These are phyloP conservation scores for Diaporthe sp. DNA, from an alignment of 2,329 filamentous ascomycete species.

Conservation along the genomic window DNA sequence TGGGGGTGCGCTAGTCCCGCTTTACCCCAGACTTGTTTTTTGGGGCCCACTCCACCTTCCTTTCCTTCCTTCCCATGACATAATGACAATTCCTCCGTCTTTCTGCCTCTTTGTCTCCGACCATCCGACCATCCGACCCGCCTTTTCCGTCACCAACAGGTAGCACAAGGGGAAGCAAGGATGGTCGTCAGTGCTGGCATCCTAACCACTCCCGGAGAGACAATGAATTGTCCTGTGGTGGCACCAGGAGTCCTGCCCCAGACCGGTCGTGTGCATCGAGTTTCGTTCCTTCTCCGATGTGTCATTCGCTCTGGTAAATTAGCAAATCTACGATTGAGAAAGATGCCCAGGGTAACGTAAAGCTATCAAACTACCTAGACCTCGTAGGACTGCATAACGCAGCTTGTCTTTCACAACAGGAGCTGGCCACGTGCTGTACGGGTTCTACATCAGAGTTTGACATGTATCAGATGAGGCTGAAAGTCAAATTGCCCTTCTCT, in stretches of 20 bases:
- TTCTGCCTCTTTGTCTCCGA: background rate
- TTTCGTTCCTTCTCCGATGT: background rate
- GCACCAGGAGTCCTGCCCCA: background rate
- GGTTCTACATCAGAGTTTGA: background rate
- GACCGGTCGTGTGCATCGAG: background rate
- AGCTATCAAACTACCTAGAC: background rate
- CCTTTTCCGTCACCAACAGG: background rate
- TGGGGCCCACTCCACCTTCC: background rate
- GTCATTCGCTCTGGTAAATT: too few species aligned
- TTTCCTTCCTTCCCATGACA: constrained; percentile 12
- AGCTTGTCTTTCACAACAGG: background rate
- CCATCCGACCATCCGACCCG: constrained; percentile 22
- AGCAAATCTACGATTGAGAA: background rate
- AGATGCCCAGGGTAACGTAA: background rate
- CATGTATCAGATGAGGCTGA: background rate
- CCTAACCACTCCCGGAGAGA: background rate
- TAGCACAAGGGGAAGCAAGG: background rate
- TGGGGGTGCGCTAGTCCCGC: constrained; percentile 14
- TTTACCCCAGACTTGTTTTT: constrained; percentile 14
- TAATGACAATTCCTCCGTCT: background rate
- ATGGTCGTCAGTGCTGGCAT: background rate
- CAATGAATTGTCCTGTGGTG: background rate
- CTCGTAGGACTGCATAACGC: background rate
- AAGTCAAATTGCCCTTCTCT: background rate
- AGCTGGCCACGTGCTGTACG: background rate